Conservation (phyloP, 441 rosid genomes). For the Populus hybrid region DNA sequence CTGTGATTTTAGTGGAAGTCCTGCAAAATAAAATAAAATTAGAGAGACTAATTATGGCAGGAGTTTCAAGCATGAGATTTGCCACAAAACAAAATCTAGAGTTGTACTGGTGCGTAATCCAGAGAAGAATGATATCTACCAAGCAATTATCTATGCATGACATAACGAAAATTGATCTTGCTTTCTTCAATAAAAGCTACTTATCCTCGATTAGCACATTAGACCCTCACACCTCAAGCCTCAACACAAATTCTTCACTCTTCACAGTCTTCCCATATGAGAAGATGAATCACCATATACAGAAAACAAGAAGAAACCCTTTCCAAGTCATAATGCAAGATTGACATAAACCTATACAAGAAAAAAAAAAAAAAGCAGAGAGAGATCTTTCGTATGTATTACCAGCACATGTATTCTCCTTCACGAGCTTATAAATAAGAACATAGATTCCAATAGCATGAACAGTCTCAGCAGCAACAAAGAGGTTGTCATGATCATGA, state of each 20-base stretch:
- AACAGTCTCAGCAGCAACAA: slow-evolving; percentile 90
- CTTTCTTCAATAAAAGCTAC: not conserved
- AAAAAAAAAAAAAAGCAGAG: not conserved
- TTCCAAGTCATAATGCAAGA: too few relatives aligned
- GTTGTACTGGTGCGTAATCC: too few relatives aligned
- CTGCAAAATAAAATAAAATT: slow-evolving; percentile 39
- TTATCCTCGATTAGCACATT: not conserved
- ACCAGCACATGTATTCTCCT: slow-evolving; percentile 94
- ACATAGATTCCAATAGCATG: slow-evolving; percentile 86
- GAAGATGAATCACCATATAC: too few relatives aligned
- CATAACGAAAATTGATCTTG: not conserved
- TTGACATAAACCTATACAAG: too few relatives aligned
- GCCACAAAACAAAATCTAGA: not conserved
- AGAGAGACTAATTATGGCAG: not conserved
- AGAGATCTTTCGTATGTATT: not conserved
- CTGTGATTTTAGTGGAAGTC: slow-evolving; percentile 83
- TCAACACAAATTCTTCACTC: too few relatives aligned
- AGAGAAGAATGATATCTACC: not conserved
- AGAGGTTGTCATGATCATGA: slow-evolving; percentile 85
- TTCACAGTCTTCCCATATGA: too few relatives aligned
- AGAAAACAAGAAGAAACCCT: too few relatives aligned
- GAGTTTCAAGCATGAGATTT: too few relatives aligned
- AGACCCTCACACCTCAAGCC: too few relatives aligned
- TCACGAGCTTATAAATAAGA: slow-evolving; percentile 78
- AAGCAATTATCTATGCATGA: not conserved